Conservation (phyloP, 768 basidiomycete genomes). For the Tylopilus intermedius region DNA sequence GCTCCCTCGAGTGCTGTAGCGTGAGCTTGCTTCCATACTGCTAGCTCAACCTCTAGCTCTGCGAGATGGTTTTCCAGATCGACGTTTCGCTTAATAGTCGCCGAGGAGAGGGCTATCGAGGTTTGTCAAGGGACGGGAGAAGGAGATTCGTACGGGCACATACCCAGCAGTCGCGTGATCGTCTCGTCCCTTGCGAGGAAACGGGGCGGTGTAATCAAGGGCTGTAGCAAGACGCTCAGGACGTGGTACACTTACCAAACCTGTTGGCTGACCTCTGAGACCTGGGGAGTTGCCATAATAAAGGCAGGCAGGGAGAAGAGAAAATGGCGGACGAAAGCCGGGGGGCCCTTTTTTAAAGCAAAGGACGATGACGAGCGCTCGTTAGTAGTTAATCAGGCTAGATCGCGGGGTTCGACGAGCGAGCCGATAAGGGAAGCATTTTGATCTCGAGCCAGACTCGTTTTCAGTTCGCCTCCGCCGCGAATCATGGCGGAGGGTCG, state of each 20-base stretch:
- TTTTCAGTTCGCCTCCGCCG: constrained; percentile 23
- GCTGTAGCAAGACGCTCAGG: constrained; percentile 9
- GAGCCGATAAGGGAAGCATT: constrained; percentile 31
- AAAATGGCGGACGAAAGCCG: constrained; percentile 18
- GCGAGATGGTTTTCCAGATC: constrained; percentile 61
- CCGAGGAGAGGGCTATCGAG: constrained; percentile 54
- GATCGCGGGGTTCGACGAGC: constrained; percentile 48
- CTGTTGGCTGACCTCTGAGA: constrained; percentile 57
- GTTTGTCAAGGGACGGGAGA: constrained; percentile 9
- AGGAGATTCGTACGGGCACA: constrained; percentile 12
- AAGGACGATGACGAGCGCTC: constrained; percentile 29
- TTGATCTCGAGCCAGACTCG: constrained; percentile 15
- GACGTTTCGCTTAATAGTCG: constrained; percentile 58
- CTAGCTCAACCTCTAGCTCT: constrained; percentile 65
- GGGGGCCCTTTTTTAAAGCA: constrained; percentile 32
- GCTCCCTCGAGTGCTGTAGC: constrained; percentile 55
- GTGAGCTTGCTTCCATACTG: constrained; percentile 69
- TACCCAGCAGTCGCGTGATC: constrained; percentile 58
- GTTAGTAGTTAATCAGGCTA: constrained; percentile 50
- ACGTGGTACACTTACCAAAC: constrained; percentile 48
- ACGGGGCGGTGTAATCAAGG: constrained; percentile 17
- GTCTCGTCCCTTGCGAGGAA: constrained; percentile 56
- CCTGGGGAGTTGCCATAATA: constrained; percentile 51
- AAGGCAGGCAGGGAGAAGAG: constrained; percentile 35
- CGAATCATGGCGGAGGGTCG: constrained; percentile 24